A percentile compares a stretch with the other conserved stretches of the same genome.
These are phyloP conservation scores for Flaveria bidentis DNA, from an alignment of 129 eudicot genomes.

Conservation along the genomic window DNA sequence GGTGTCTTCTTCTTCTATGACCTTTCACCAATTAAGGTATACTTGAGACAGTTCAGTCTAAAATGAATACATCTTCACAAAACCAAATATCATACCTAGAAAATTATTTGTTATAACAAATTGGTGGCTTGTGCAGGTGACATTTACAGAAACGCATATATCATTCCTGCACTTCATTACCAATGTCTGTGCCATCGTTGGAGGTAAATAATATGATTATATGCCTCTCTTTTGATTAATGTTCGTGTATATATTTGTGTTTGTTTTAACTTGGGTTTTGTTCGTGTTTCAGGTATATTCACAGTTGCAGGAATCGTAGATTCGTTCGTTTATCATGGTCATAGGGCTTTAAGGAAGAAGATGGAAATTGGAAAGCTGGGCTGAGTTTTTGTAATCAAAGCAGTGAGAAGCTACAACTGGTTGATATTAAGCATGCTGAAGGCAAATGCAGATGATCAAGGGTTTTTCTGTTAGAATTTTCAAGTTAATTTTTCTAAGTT, in stretches of 20 bases:
- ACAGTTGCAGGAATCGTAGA: constrained; percentile 93
- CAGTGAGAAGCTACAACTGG: constrained; percentile 15
- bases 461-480: constrained; percentile 32
- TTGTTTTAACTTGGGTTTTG: background rate
- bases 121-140: constrained; percentile 65
- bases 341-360: constrained; percentile 76
- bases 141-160: constrained; percentile 63
- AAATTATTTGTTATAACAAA: background rate
- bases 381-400: constrained; percentile 28
- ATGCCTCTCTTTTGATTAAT: background rate
- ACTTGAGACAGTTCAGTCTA: background rate
- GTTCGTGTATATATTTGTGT: background rate
- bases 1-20: constrained; percentile 94
- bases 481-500: constrained; percentile 26
- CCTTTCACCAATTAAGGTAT: constrained; percentile 95
- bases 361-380: constrained; percentile 69
- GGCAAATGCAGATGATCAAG: constrained; percentile 27
- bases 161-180: constrained; percentile 93
- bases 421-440: constrained; percentile 21
- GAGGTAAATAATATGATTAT: constrained; percentile 56
- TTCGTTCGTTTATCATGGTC: constrained; percentile 83
- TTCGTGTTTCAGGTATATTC: constrained; percentile 55
- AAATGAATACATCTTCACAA: background rate
- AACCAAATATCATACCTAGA: background rate
- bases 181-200: constrained; percentile 86